Evolutionary conservation across 2,329 filamentous ascomycete genomes (phyloP).

Genomic region (Drechslerella dactyloides): DNA sequence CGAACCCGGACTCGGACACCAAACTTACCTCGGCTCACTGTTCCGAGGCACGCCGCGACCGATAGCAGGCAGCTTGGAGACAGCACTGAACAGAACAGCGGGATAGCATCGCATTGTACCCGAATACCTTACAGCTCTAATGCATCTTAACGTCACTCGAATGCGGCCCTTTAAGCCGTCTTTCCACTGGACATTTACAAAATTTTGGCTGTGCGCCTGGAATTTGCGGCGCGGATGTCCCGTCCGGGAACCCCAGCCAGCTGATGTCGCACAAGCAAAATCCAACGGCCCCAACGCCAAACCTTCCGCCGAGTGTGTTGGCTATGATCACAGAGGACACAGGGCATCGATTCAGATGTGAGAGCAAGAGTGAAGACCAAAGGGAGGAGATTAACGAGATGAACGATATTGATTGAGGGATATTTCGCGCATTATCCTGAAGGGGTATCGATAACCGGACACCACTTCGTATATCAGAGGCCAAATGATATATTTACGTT

Average conservation of each 20-base stretch:
- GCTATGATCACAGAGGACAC: neutral
- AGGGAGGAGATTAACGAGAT: no score
- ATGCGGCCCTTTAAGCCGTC: no score
- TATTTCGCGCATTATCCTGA: no score
- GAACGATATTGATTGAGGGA: no score
- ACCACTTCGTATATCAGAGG: no score
- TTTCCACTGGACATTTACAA: neutral
- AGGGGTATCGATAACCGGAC: no score
- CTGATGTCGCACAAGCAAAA: slow-evolving; percentile 33
- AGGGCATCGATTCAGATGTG: neutral
- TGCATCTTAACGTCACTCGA: no score
- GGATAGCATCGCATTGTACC: no score
- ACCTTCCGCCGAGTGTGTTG: neutral
- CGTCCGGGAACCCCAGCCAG: slow-evolving; percentile 22
- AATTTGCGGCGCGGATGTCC: slow-evolving; percentile 1
- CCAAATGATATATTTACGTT: no score
- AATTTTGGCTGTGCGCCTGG: neutral
- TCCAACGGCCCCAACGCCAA: slow-evolving; percentile 34
- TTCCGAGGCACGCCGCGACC: slow-evolving; percentile 19
- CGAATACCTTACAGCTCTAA: no score
- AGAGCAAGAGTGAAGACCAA: no score
- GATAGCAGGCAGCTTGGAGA: neutral
- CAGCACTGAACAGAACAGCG: no score
- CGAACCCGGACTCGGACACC: slow-evolving; percentile 10
- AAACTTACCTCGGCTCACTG: slow-evolving; percentile 43